Conservation (phyloP, 441 rosid genomes). For the Populus hybrid region DNA sequence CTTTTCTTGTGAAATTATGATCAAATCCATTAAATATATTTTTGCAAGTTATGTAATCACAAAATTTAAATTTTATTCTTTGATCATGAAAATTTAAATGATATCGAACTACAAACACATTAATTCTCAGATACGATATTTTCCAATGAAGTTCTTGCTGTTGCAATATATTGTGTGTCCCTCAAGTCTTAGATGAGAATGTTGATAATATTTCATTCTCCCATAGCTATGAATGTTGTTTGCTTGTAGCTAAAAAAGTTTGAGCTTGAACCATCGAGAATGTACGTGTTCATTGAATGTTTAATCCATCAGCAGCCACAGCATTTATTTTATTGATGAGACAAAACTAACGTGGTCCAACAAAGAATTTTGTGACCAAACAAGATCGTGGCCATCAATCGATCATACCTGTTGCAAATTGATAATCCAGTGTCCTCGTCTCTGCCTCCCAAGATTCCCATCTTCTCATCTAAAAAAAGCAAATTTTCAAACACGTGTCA, state of each 20-base stretch:
- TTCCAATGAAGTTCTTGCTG: too few relatives aligned
- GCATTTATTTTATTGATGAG: not conserved
- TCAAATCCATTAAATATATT: too few relatives aligned
- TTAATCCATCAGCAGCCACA: not conserved
- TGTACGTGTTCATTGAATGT: too few relatives aligned
- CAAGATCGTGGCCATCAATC: not conserved
- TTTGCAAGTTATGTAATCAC: too few relatives aligned
- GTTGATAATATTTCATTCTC: too few relatives aligned
- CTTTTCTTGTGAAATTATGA: not conserved
- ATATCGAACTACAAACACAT: not conserved
- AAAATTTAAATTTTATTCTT: too few relatives aligned
- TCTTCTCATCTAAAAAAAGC: slow-evolving; percentile 33
- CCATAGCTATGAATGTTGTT: too few relatives aligned
- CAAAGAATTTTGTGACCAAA: not conserved
- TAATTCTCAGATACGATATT: too few relatives aligned
- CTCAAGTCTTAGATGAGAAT: too few relatives aligned
- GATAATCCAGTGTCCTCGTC: slow-evolving; percentile 43
- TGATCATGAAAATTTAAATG: not conserved
- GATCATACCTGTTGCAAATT: slow-evolving; percentile 33
- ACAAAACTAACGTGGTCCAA: not conserved
- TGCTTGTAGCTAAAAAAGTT: too few relatives aligned
- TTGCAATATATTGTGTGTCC: too few relatives aligned
- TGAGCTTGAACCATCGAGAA: too few relatives aligned
- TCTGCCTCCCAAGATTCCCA: slow-evolving; percentile 57
- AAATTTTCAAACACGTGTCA: slow-evolving; percentile 19